These are phyloP conservation scores for Trypanosoma avium DNA, from an alignment of 208 protist genomes.

Conservation along the genomic window DNA sequence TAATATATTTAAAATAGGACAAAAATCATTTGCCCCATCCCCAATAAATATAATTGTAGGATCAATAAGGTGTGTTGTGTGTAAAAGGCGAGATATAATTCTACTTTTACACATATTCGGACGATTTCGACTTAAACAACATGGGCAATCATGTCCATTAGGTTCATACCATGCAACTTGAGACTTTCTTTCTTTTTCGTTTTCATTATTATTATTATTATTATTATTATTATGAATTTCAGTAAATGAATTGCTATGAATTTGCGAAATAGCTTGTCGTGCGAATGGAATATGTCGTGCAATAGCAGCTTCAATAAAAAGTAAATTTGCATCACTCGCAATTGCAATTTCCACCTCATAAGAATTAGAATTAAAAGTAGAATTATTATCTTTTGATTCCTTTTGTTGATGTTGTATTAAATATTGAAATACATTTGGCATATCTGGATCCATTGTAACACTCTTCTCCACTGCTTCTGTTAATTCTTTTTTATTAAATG, in stretches of 20 bases:
- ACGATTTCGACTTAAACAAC: constrained; percentile 45
- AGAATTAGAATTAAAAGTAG: constrained; percentile 21
- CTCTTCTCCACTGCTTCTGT: constrained; percentile 41
- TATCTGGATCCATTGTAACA: constrained; percentile 54
- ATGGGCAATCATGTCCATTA: constrained; percentile 57
- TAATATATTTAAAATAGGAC: constrained; percentile 74
- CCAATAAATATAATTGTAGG: constrained; percentile 87
- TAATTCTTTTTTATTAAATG: constrained; percentile 55
- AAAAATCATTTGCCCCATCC: constrained; percentile 86
- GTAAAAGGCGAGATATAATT: constrained; percentile 73
- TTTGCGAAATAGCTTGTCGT: constrained; percentile 50
- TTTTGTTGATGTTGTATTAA: constrained; percentile 36
- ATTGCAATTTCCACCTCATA: constrained; percentile 73
- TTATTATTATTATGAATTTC: constrained; percentile 24
- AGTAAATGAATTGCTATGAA: constrained; percentile 86
- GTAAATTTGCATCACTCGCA: constrained; percentile 76
- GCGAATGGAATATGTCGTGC: constrained; percentile 49
- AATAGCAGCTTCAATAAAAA: constrained; percentile 78
- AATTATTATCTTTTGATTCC: constrained; percentile 14
- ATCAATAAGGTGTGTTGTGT: constrained; percentile 76
- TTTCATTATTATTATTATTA: background rate
- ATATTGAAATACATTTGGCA: constrained; percentile 73
- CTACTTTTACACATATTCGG: constrained; percentile 88
- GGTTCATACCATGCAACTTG: constrained; percentile 82
- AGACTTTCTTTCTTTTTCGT: constrained; percentile 33